Conservation (phyloP, 768 basidiomycete genomes). For the Cystobasidium tubakii region DNA sequence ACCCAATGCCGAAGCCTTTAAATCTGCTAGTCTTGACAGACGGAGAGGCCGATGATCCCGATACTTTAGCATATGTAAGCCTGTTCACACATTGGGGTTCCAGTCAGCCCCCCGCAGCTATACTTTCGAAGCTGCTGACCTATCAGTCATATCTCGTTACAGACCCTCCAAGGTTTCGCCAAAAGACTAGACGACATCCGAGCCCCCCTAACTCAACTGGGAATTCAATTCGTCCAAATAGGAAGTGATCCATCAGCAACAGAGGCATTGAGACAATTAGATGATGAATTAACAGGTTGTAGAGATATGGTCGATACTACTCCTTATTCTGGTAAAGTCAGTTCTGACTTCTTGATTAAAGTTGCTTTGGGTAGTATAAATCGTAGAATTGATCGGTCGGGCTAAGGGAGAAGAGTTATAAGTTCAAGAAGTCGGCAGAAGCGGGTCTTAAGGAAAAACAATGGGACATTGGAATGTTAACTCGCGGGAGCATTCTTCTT, state of each 20-base stretch:
- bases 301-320: slow-evolving; percentile 40
- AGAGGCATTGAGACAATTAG: slow-evolving; percentile 30
- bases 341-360: slow-evolving; percentile 36
- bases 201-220: slow-evolving; percentile 42
- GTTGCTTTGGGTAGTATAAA: slow-evolving; percentile 17
- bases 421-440: no score
- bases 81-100: background rate
- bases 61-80: slow-evolving; percentile 18
- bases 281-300: slow-evolving; percentile 34
- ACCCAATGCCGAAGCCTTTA: slow-evolving; percentile 39
- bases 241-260: slow-evolving; percentile 41
- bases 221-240: slow-evolving; percentile 43
- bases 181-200: slow-evolving; percentile 41
- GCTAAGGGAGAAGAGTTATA: no score
- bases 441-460: no score
- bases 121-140: no score
- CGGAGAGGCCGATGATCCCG: slow-evolving; percentile 40
- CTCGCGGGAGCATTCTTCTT: no score
- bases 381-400: slow-evolving; percentile 21
- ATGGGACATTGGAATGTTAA: no score
- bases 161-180: slow-evolving; percentile 39
- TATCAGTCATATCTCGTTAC: no score
- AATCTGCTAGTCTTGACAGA: slow-evolving; percentile 42
- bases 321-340: slow-evolving; percentile 33
- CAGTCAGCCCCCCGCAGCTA: no score